These are phyloP conservation scores for Russula lepida DNA, from an alignment of 768 basidiomycete genomes.

Conservation along the genomic window DNA sequence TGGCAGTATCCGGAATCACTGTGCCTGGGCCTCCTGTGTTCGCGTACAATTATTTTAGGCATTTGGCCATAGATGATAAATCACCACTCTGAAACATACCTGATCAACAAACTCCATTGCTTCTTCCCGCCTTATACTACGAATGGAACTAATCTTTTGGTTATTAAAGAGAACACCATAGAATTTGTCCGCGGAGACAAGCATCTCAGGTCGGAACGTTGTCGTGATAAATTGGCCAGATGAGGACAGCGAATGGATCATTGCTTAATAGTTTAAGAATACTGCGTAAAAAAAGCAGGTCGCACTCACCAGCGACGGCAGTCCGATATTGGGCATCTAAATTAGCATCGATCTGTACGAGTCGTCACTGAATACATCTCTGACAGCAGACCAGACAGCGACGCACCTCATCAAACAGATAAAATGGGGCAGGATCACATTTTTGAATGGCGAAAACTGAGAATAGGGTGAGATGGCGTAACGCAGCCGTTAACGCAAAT, in stretches of 20 bases:
- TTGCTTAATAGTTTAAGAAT: constrained; percentile 39
- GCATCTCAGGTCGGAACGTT: constrained; percentile 96
- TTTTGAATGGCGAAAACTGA: constrained; percentile 97
- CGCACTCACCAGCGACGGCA: constrained; percentile 80
- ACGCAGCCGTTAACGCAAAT: not conserved
- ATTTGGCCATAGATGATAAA: not conserved
- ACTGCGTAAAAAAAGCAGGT: not conserved
- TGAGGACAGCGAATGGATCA: constrained; percentile 86
- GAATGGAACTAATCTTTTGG: constrained; percentile 88
- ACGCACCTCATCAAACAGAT: constrained; percentile 90
- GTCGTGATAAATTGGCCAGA: constrained; percentile 97
- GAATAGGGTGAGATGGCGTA: constrained; percentile 6
- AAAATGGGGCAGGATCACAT: constrained; percentile 98
- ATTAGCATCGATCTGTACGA: constrained; percentile 83
- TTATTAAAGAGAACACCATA: constrained; percentile 96
- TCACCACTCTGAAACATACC: constrained; percentile 31
- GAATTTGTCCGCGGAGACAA: constrained; percentile 92
- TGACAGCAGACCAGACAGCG: not conserved
- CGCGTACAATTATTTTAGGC: not conserved
- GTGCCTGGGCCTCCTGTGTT: constrained; percentile 41
- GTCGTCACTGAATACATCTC: not conserved
- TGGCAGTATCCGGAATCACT: constrained; percentile 24
- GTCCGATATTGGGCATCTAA: constrained; percentile 96
- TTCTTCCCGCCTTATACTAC: constrained; percentile 79
- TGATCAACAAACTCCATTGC: constrained; percentile 94